A percentile compares a stretch with the other conserved stretches of the same genome.
Evolutionary conservation across 2,329 filamentous ascomycete species (phyloP).

Genomic region (Diaporthe vexans): DNA sequence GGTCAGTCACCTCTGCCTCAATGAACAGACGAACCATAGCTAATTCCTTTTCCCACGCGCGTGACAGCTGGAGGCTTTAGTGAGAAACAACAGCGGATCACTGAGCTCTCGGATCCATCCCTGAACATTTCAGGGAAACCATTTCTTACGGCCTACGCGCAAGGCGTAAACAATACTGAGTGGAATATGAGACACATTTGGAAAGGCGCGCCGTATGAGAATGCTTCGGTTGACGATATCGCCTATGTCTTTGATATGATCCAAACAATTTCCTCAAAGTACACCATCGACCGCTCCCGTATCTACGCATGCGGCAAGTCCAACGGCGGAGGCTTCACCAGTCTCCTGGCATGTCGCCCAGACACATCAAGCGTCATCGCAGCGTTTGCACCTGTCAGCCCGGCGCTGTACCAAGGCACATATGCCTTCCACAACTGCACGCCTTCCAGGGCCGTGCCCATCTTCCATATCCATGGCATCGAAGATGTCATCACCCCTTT

Average conservation of each 20-base stretch:
- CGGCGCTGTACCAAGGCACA: slow-evolving; percentile 43
- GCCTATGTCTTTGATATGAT: slow-evolving; percentile 47
- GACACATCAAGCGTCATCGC: slow-evolving; percentile 43
- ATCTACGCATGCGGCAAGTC: slow-evolving; percentile 45
- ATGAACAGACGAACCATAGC: background rate
- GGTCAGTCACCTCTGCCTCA: slow-evolving; percentile 35
- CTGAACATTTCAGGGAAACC: slow-evolving; percentile 46
- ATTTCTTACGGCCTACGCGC: slow-evolving; percentile 46
- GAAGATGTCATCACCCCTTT: slow-evolving; percentile 43
- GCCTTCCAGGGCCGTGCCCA: slow-evolving; percentile 40
- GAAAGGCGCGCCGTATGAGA: slow-evolving; percentile 47
- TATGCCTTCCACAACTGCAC: slow-evolving; percentile 42
- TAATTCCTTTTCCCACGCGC: background rate
- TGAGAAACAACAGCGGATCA: slow-evolving; percentile 46
- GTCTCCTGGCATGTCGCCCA: slow-evolving; percentile 43
- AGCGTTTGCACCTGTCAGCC: slow-evolving; percentile 43
- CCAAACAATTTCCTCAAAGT: slow-evolving; percentile 42
- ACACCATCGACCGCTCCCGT: slow-evolving; percentile 43
- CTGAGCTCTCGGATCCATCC: slow-evolving; percentile 46
- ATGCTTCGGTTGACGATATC: slow-evolving; percentile 47
- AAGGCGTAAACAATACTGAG: slow-evolving; percentile 46
- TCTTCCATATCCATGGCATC: slow-evolving; percentile 43
- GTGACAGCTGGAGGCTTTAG: slow-evolving; percentile 44
- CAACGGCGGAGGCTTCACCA: slow-evolving; percentile 44
- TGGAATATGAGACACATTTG: slow-evolving; percentile 46